Base-by-base conservation (phyloP, 768 basidiomycete species). In the Mycena chlorophos region DNA sequence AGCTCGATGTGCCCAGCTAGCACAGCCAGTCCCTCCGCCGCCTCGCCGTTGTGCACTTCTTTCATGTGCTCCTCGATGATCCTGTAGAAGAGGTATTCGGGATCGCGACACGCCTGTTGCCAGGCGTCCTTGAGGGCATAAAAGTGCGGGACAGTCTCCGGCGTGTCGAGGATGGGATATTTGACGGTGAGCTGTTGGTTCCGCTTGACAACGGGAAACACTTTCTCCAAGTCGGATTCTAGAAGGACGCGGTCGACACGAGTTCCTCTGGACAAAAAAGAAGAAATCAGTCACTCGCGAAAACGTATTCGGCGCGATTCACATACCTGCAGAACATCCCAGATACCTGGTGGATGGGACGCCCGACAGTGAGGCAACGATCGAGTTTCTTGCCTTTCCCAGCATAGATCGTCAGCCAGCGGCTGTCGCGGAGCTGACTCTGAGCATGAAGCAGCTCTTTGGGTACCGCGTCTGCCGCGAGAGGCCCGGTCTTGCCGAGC, bases 71-170 rank as follows among this genome's bases (percentile, higher is more conserved):
- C 46, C 14, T 23, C 30, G 2, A 57, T 52, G n/a, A 57, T 51
- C 1, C 10, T 39, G 25, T 52, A 52, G 38, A 49, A 52, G 27
- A 40, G 19, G 19, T 45, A 48, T 26, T 57, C 56, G 42, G 56
- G 51, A 17, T 10, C 23, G 22, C 56, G 56, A 25, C 56, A 57
- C 4, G 25, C 37, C 38, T 52, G 56, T 17, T 16, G 27, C 56
- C 56, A 57, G 5, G 51, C 51, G 23, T 57, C 56, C 27, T 57
- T 57, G 23, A 57, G 20, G 2, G 27, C 56, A 25, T 43, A 22
- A n/a, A 57, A 20, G n/a, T 49, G 25, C 1, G 55, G 28, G 48
- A 31, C 16, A 5, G 10, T 22, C 30, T 37, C 23, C 16, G n/a
- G 48, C 5, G 30, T 29, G 30, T 49, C 43, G 14, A 55, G 27